Base-by-base conservation (phyloP, 768 basidiomycete genomes). In the Lentinula sp. region DNA sequence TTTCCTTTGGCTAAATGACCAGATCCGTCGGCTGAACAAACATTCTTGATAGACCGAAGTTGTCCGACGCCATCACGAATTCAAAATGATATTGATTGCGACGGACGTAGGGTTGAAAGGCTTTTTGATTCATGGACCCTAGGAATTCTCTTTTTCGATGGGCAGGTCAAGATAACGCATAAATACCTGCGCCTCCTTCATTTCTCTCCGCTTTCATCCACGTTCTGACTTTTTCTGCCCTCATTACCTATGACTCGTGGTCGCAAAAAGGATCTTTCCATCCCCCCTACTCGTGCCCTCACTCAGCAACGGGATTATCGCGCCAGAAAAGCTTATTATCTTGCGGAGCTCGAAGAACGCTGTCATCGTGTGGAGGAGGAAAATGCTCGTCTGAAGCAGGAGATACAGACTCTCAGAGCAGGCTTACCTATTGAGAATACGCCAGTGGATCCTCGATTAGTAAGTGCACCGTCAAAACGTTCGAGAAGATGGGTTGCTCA, bases 241-340 rank as follows among this genome's bases (percentile, higher is more conserved):
- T 61, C 45, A 32, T 23, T 7, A 45, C 43, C 23, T 31, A 86
- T 87, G 85, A 81, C 84, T 56, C 76, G 85, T 70, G 85, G 85
- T 46, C 82, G 85, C 65, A 84, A 85, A 71, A 85, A 84, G 70
- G 84, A 87, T 71, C 71, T 81, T 40, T 81, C 83, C 23, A 84
- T 83, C 56, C 83, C 84, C 28, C 78, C 83, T 3, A 79, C 82
- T 21, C 79, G 85, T 32, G 79, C 83, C 45, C 77, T 87, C 32
- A 75, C 80, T 51, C 83, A 85, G 65, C 85, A 87, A 68, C 79
- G 85, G 10, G 85, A 85, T 70, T 87, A 86, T 67, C 80, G 85
- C 18, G 85, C 84, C 6, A 77, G 85, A 55, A 83, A 82, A 66
- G 81, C 83, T 4, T 76, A 76, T 59, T 83, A 86, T 70, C 68